Evolutionary conservation across 2,329 filamentous ascomycete genomes (phyloP).

Genomic region (Zasmidium cellare): DNA sequence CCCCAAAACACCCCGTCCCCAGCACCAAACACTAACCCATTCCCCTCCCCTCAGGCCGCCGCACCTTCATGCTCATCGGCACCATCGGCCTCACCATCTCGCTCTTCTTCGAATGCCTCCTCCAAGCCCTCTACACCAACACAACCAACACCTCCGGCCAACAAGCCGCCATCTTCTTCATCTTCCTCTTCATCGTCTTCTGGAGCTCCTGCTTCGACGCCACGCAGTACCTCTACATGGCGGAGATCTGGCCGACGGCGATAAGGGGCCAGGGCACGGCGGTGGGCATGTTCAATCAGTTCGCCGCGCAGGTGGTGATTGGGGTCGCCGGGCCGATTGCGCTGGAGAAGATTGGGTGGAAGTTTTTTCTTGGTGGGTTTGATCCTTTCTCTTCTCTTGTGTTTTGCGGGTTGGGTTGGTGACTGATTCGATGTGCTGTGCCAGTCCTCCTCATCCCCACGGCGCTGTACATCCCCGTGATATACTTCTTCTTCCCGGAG

Average conservation of each 20-base stretch:
- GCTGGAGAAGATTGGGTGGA: slow-evolving; percentile 41
- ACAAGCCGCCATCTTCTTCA: slow-evolving; percentile 46
- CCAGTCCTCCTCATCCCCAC: slow-evolving; percentile 39
- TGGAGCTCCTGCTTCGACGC: slow-evolving; percentile 49
- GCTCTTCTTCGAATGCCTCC: slow-evolving; percentile 46
- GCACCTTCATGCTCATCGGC: slow-evolving; percentile 45
- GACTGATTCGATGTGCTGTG: neutral
- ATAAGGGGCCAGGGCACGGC: slow-evolving; percentile 41
- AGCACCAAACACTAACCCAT: neutral
- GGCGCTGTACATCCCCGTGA: slow-evolving; percentile 22
- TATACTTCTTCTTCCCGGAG: slow-evolving; percentile 24
- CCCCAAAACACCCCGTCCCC: too few relatives aligned
- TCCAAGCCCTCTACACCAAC: slow-evolving; percentile 38
- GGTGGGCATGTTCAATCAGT: slow-evolving; percentile 39
- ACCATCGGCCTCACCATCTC: slow-evolving; percentile 43
- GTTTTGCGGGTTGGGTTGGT: neutral
- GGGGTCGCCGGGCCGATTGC: slow-evolving; percentile 42
- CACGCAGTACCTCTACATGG: slow-evolving; percentile 44
- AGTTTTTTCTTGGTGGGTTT: slow-evolving; percentile 45
- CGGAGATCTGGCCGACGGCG: slow-evolving; percentile 48
- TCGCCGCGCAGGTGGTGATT: slow-evolving; percentile 39
- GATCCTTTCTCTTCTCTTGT: neutral
- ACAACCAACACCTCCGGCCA: slow-evolving; percentile 36
- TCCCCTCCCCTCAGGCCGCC: slow-evolving; percentile 25
- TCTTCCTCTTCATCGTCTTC: slow-evolving; percentile 45